Base-by-base conservation (phyloP, 495 filamentous ascomycete species). In the Polyplosphaeria fusca region DNA sequence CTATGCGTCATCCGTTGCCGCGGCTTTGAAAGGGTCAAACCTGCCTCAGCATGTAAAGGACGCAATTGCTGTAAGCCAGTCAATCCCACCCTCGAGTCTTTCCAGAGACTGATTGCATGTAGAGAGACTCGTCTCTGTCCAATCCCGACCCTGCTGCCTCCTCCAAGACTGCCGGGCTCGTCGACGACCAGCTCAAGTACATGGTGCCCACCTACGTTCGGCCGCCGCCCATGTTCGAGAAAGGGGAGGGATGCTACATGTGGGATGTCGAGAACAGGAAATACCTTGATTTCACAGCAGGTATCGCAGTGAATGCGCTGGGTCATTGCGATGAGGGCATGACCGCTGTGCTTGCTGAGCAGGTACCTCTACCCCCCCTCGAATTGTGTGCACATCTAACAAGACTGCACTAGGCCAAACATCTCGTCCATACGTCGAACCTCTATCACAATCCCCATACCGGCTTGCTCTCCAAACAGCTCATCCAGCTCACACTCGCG, bases 391-490 rank as follows among this genome's bases (percentile, higher is more conserved):
- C 16, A 27, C n/a, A 24, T 42, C 58, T 61, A 32, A 61, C 18
- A 22, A 9, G n/a, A 19, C 4, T 25, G 2, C 18, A 3, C 30
- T 30, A 88, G 85, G 77, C 88, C 35, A 77, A 85, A 60, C 89
- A 84, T 2, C 78, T 97, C 28, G 78, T 95, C 40, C 93, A 98
- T 67, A 83, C 86, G 43, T 95, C 89, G 3, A 98, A 98, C 70
- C 82, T 98, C 26, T 98, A 97, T 76, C 85, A 95, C 71, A 97
- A 96, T 71, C 85, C 84, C 19, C 96, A 91, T 91, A 94, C 86
- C 2, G 91, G 91, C 39, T 81, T 82, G 9, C 82, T 98, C 41
- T 94, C 87, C 56, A 81, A 89, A 69, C 73, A 87, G n/a, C 78
- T 98, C n/a, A 81, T 98, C 27, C 73, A 86, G 35, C 80, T 82